Evolutionary conservation across 768 basidiomycete species (phyloP).

Genomic region (Trametes cingulata): DNA sequence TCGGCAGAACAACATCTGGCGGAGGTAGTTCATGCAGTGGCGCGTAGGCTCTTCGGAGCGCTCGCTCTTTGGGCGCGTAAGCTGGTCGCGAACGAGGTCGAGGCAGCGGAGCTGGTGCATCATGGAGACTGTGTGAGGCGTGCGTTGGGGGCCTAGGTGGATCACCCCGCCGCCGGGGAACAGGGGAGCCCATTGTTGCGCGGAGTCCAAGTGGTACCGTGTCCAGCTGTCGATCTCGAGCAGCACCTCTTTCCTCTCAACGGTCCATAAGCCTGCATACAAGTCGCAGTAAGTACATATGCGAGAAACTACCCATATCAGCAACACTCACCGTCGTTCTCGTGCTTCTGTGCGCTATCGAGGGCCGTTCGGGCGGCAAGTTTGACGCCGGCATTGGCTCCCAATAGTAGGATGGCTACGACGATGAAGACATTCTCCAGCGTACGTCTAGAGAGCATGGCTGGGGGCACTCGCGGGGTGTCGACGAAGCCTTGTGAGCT

Average conservation of each 20-base stretch:
- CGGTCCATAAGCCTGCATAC: conserved; percentile 2
- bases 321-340: not conserved
- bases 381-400: conserved; percentile 1
- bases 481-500: not conserved
- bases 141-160: conserved; percentile 26
- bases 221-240: conserved; percentile 17
- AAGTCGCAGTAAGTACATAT: not conserved
- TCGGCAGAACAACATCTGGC: conserved; percentile 40
- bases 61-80: conserved; percentile 10
- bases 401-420: not conserved
- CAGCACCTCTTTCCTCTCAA: conserved; percentile 10
- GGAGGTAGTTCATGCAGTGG: conserved; percentile 44
- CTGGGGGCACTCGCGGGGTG: not conserved
- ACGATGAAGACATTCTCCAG: conserved; percentile 6
- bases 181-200: conserved; percentile 28
- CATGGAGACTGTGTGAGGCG: conserved; percentile 38
- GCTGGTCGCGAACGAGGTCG: conserved; percentile 13
- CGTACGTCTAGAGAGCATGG: conserved; percentile 4
- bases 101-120: conserved; percentile 39
- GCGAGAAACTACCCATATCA: too few relatives aligned
- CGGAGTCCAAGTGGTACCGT: conserved; percentile 15
- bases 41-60: conserved; percentile 15
- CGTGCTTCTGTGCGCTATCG: not conserved
- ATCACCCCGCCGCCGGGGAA: conserved; percentile 29
- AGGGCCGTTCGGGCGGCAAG: not conserved